phyloP scores from a whole-genome alignment of 2,329 filamentous ascomycete species.

The Aspergillus intermedius region DNA sequence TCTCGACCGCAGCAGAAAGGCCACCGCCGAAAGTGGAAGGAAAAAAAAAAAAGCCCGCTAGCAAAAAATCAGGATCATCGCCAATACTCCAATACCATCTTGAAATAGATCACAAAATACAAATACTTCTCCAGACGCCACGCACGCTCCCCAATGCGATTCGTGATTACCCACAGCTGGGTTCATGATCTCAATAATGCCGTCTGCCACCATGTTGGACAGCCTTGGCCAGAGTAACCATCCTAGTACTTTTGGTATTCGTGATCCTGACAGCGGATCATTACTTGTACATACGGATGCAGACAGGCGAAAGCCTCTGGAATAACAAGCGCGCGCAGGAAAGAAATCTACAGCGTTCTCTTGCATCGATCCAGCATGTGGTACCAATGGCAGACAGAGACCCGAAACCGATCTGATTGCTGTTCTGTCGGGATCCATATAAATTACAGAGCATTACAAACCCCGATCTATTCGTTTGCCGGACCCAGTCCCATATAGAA shows the following conservation, averaged over 20 bases:
- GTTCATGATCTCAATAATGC: not conserved
- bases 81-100: not conserved
- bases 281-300: not conserved
- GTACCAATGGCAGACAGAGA: not conserved
- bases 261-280: not conserved
- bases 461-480: not conserved
- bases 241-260: too few species aligned
- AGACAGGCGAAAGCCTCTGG: not conserved
- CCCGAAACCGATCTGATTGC: not conserved
- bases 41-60: not conserved
- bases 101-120: not conserved
- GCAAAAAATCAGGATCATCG: not conserved
- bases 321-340: too few species aligned
- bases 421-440: not conserved
- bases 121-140: not conserved
- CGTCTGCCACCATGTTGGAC: not conserved
- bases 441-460: not conserved
- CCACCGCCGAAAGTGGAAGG: too few species aligned
- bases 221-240: not conserved
- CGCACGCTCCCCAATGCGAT: not conserved
- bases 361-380: not conserved
- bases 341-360: too few species aligned
- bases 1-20: too few species aligned
- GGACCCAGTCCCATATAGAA: not conserved
- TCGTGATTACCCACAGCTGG: too few species aligned